Percentiles rank a stretch among this genome's conserved stretches.
phyloP scores from a whole-genome alignment of 768 basidiomycete genomes.

The Boletus insuetus region DNA sequence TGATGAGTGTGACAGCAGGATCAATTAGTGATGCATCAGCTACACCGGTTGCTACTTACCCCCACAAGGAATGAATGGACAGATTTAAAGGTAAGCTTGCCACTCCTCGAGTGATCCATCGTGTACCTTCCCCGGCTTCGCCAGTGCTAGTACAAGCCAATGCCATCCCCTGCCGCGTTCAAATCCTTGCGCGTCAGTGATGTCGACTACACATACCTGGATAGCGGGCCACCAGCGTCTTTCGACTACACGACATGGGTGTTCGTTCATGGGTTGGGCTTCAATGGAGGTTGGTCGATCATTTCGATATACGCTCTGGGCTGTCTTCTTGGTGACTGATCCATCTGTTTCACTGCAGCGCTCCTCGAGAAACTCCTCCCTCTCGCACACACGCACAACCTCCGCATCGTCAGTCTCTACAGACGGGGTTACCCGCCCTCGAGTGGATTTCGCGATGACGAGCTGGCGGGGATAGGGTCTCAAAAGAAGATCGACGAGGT shows the following conservation, averaged over 20 bases:
- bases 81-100: too few species aligned
- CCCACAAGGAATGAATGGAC: too few species aligned
- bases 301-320: background rate
- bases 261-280: constrained; percentile 19
- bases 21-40: too few species aligned
- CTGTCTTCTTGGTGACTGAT: background rate
- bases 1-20: too few species aligned
- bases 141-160: background rate
- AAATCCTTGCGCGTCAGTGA: constrained; percentile 14
- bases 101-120: too few species aligned
- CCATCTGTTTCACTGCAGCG: background rate
- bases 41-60: too few species aligned
- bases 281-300: constrained; percentile 18
- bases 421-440: constrained; percentile 29
- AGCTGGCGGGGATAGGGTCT: constrained; percentile 7
- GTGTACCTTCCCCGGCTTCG: too few species aligned
- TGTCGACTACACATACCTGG: constrained; percentile 20
- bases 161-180: background rate
- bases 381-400: constrained; percentile 17
- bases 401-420: constrained; percentile 25
- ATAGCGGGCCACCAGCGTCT: constrained; percentile 20
- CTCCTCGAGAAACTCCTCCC: constrained; percentile 20
- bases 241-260: constrained; percentile 22
- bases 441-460: constrained; percentile 17
- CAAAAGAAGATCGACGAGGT: constrained; percentile 16